Evolutionary conservation across 306 rosid genomes (phyloP).

Genomic region (Sophora flavescens): DNA sequence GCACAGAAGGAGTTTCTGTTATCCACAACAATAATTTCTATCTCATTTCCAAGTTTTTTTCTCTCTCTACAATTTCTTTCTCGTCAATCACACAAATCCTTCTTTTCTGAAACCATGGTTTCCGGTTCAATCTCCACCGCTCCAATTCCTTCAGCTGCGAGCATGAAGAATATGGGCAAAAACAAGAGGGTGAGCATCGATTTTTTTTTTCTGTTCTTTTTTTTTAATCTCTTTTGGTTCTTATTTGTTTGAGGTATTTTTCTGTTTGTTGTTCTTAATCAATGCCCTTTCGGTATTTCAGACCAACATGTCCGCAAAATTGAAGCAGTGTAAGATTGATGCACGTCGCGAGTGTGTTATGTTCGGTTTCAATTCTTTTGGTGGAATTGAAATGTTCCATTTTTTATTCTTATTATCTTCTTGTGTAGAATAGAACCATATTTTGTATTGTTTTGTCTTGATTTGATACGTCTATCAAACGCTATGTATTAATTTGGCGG

Average conservation of each 20-base stretch:
- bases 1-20: too few relatives aligned
- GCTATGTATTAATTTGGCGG: too few relatives aligned
- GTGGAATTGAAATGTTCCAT: too few relatives aligned
- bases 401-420: too few relatives aligned
- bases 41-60: slow-evolving; percentile 3
- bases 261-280: neutral
- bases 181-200: slow-evolving; percentile 82
- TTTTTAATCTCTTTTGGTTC: neutral
- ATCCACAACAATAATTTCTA: slow-evolving; percentile 57
- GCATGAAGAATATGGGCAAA: slow-evolving; percentile 77
- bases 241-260: neutral
- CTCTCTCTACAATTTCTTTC: neutral
- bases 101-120: slow-evolving; percentile 55
- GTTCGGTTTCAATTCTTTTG: too few relatives aligned
- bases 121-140: slow-evolving; percentile 80
- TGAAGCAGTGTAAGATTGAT: slow-evolving; percentile 97
- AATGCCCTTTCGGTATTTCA: slow-evolving; percentile 44
- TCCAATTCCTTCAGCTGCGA: slow-evolving; percentile 73
- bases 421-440: too few relatives aligned
- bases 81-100: slow-evolving; percentile 41
- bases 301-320: slow-evolving; percentile 92
- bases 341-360: slow-evolving; percentile 77
- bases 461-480: too few relatives aligned
- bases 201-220: too few relatives aligned
- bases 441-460: too few relatives aligned